These are phyloP conservation scores for Taiozyma onychis DNA, from an alignment of 1,139 yeast genomes.

Conservation along the genomic window DNA sequence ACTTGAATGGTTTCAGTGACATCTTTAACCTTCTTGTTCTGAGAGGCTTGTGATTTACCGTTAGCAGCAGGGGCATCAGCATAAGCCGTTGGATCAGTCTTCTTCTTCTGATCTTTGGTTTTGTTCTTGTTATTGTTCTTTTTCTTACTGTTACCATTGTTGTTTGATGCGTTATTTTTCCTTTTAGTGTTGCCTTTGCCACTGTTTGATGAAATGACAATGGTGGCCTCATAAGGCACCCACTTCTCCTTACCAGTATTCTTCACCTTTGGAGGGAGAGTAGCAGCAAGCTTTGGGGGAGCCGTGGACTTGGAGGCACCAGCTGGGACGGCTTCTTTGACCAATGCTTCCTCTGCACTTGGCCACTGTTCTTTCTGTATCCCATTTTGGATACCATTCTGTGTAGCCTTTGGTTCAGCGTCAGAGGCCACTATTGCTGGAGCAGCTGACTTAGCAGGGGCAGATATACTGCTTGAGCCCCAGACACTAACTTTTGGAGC, in stretches of 20 bases:
- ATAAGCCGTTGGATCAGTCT: slow-evolving; percentile 1
- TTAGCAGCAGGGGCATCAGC: background rate
- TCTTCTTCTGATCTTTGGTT: background rate
- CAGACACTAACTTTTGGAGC: slow-evolving; percentile 26
- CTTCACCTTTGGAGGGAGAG: slow-evolving; percentile 14
- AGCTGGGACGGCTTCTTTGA: slow-evolving; percentile 2
- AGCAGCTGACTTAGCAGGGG: background rate
- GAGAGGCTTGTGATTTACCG: background rate
- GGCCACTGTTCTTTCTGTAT: slow-evolving; percentile 19
- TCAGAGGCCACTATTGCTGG: background rate
- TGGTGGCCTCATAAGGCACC: slow-evolving; percentile 27
- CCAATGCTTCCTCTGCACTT: slow-evolving; percentile 11
- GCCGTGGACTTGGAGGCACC: background rate
- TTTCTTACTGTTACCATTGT: slow-evolving; percentile 1
- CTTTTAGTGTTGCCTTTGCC: slow-evolving; percentile 2
- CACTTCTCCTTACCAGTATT: slow-evolving; percentile 25
- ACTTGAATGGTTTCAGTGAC: background rate
- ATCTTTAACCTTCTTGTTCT: background rate
- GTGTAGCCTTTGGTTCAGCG: background rate
- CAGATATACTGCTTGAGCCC: slow-evolving; percentile 14
- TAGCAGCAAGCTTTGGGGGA: background rate
- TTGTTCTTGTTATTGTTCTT: slow-evolving; percentile 2
- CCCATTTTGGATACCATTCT: background rate
- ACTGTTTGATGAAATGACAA: slow-evolving; percentile 15
- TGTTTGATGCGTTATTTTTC: slow-evolving; percentile 2